phyloP scores from a whole-genome alignment of 441 rosid species.

The Arabidopsis lyrata region DNA sequence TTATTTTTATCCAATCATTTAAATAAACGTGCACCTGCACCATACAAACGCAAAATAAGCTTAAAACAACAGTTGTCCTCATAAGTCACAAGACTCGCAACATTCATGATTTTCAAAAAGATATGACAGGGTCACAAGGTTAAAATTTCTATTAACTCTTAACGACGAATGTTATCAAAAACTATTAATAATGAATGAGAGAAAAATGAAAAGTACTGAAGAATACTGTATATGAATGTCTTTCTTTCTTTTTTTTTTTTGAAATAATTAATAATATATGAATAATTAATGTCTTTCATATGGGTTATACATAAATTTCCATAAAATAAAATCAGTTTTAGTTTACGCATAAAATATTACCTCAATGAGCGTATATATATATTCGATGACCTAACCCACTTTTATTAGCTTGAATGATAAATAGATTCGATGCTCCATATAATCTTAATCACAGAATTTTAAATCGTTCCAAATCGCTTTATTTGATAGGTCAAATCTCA shows the following conservation, averaged over 20 bases:
- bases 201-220: neutral
- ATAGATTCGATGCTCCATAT: slow-evolving; percentile 35
- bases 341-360: neutral
- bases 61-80: neutral
- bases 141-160: neutral
- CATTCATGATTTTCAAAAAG: slow-evolving; percentile 7
- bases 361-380: neutral
- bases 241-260: neutral
- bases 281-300: neutral
- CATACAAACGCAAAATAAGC: neutral
- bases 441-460: slow-evolving; percentile 9
- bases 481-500: no score
- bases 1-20: neutral
- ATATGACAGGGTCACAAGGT: neutral
- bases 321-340: neutral
- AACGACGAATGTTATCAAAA: neutral
- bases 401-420: slow-evolving; percentile 30
- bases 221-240: neutral
- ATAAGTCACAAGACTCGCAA: neutral
- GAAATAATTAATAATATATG: no score
- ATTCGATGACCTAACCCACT: slow-evolving; percentile 44
- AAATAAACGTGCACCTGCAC: neutral
- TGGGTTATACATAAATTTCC: neutral
- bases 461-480: slow-evolving; percentile 14
- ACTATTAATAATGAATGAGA: neutral